Base-by-base conservation (phyloP, 2,329 filamentous ascomycete genomes). In the Colletotrichum lindemuthianum region DNA sequence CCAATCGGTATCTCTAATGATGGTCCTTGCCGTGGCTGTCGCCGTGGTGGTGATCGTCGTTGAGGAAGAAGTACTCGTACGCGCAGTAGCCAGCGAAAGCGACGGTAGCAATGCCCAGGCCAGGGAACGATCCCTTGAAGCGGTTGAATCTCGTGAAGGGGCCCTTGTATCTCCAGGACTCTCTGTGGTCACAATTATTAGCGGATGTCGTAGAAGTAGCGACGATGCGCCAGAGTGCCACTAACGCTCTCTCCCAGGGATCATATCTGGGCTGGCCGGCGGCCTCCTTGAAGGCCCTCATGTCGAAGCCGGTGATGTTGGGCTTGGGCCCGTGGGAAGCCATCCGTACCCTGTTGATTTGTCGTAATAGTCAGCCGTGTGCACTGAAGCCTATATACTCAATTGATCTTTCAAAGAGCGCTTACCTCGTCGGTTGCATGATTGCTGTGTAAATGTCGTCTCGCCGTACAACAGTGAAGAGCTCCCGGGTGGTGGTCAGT, bases 111-210 rank as follows among this genome's bases (percentile, higher is more conserved):
- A 95, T 97, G 69, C 96, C 96, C 72, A 99, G 85, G 67, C 96
- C 96, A 41, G 96, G 96, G 76, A 99, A 93, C 69, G 88, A 84
- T 73, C 86, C 84, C 82, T 90, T 93, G 84, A 97, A 96, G 72
- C 96, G 91, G 82, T 97, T 97, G 82, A 84, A 91, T 72, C 95
- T 88, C 70, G 90, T 90, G 84, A 97, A 98, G 59, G 88, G 90
- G 68, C 95, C 96, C 40, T 86, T 89, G 84, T 97, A 97, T 79
- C 96, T 88, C 96, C 96, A 99, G 75, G 92, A 87, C 84, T 99
- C 96, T 75, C 96, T 99, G 77, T 69, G 40, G 24, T 49, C 12
- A 41, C 60, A 15, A 44, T 45, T 53, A 49, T 69, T 49, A 68
- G 68, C 44, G 50, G 40, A 32, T 49, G 36, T 47, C 65, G 32